phyloP scores from a whole-genome alignment of 176 grass and related monocot species.

The Leersia perrieri region DNA sequence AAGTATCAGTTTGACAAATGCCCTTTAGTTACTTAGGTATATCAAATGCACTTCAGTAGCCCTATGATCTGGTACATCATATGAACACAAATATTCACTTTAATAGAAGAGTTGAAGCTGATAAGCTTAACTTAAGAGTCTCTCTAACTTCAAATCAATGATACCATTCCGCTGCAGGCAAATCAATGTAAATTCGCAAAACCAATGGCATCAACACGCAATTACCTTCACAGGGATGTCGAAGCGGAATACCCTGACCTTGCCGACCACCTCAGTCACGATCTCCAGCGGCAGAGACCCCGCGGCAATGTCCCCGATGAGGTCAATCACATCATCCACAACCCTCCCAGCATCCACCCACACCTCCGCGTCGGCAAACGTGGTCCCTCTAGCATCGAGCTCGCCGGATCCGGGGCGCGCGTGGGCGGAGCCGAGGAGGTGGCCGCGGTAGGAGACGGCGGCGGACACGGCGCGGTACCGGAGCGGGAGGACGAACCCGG shows the following conservation, averaged over 20 bases:
- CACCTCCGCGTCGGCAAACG: slow-evolving; percentile 26
- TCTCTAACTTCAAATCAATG: neutral
- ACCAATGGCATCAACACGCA: neutral
- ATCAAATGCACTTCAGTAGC: neutral
- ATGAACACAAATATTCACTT: neutral
- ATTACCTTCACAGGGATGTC: slow-evolving; percentile 54
- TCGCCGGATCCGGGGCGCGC: slow-evolving; percentile 29
- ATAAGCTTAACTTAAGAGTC: neutral
- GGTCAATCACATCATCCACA: slow-evolving; percentile 41
- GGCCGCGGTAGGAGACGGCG: slow-evolving; percentile 47
- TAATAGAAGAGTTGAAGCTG: neutral
- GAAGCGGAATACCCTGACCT: slow-evolving; percentile 21
- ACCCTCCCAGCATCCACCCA: slow-evolving; percentile 49
- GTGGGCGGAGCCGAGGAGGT: slow-evolving; percentile 34
- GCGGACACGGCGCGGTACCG: slow-evolving; percentile 36
- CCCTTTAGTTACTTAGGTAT: neutral
- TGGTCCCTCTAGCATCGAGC: slow-evolving; percentile 15
- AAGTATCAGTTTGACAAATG: neutral
- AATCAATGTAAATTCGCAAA: neutral
- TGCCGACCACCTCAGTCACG: slow-evolving; percentile 43
- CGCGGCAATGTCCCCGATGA: slow-evolving; percentile 37
- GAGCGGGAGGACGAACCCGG: slow-evolving; percentile 22
- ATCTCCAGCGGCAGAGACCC: slow-evolving; percentile 52
- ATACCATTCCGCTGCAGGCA: neutral
- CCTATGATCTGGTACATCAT: neutral